phyloP scores from a whole-genome alignment of 2,329 filamentous ascomycete genomes.

The Macroventuria anomochaeta region DNA sequence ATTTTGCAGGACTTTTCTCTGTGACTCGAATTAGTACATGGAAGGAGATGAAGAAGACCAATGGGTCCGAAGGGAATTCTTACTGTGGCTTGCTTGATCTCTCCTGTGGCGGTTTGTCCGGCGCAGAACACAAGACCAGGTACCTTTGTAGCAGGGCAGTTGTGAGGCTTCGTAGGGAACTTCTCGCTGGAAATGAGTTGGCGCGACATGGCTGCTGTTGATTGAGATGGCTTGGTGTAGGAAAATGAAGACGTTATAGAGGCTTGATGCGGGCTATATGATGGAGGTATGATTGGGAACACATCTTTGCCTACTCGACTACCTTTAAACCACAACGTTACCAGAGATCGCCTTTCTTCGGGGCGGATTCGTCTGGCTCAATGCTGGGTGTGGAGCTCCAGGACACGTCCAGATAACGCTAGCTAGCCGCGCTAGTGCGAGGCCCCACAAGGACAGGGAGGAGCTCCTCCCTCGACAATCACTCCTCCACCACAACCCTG shows the following conservation, averaged over 20 bases:
- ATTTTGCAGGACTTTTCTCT: slow-evolving; percentile 31
- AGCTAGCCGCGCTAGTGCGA: background rate
- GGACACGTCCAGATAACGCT: background rate
- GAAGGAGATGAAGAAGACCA: background rate
- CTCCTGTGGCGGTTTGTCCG: slow-evolving; percentile 33
- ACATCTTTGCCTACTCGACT: background rate
- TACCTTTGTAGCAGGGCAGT: slow-evolving; percentile 32
- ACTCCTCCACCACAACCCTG: background rate
- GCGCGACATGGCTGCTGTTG: slow-evolving; percentile 25
- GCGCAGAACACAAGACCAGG: slow-evolving; percentile 33
- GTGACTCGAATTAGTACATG: background rate
- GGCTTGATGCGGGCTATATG: background rate
- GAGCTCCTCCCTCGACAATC: slow-evolving; percentile 21
- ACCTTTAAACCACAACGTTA: background rate
- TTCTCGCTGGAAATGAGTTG: slow-evolving; percentile 36
- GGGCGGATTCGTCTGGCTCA: background rate
- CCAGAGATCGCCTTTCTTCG: background rate
- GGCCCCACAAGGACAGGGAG: slow-evolving; percentile 13
- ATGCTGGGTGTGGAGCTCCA: slow-evolving; percentile 3
- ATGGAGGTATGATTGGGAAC: background rate
- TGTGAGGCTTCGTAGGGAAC: slow-evolving; percentile 34
- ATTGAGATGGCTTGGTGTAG: background rate
- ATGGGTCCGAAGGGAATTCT: background rate
- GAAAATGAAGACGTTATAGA: background rate
- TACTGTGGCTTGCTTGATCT: slow-evolving; percentile 35